Conservation (phyloP, 2,329 filamentous ascomycete genomes). For the Penicillium fuscoglaucum region DNA sequence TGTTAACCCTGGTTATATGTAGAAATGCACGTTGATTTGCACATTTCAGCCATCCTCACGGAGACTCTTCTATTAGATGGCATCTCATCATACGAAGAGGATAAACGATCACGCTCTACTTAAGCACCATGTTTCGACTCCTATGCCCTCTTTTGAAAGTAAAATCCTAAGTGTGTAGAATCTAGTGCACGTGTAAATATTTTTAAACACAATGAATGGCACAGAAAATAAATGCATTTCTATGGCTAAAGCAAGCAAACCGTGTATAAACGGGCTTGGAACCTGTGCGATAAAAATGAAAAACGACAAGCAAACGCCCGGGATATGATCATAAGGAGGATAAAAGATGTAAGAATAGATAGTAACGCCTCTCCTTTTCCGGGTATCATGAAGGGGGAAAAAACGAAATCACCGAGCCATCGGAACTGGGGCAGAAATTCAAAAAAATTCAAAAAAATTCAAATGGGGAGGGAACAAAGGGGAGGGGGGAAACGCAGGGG, state of each 20-base stretch:
- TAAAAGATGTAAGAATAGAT: slow-evolving; percentile 11
- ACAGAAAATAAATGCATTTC: not conserved
- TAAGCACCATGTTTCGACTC: not conserved
- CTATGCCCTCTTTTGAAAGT: not conserved
- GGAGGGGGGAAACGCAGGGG: not conserved
- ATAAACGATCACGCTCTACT: not conserved
- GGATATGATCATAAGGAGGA: not conserved
- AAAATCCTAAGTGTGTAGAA: not conserved
- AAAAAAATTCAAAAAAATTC: not conserved
- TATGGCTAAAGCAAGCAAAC: not conserved
- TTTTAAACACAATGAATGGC: not conserved
- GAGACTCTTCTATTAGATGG: not conserved
- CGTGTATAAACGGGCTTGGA: not conserved
- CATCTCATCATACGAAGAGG: not conserved
- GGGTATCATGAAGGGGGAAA: slow-evolving; percentile 3
- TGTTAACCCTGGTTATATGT: no score
- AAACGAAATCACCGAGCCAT: slow-evolving; percentile 10
- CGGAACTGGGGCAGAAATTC: not conserved
- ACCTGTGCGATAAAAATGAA: not conserved
- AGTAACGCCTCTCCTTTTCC: slow-evolving; percentile 11
- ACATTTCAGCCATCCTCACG: no score
- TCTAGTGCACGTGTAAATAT: not conserved
- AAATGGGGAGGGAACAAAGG: not conserved
- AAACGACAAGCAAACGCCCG: not conserved
- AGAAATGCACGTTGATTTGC: no score